Base-by-base conservation (phyloP, 2,329 filamentous ascomycete genomes). In the Ilyonectria robusta region DNA sequence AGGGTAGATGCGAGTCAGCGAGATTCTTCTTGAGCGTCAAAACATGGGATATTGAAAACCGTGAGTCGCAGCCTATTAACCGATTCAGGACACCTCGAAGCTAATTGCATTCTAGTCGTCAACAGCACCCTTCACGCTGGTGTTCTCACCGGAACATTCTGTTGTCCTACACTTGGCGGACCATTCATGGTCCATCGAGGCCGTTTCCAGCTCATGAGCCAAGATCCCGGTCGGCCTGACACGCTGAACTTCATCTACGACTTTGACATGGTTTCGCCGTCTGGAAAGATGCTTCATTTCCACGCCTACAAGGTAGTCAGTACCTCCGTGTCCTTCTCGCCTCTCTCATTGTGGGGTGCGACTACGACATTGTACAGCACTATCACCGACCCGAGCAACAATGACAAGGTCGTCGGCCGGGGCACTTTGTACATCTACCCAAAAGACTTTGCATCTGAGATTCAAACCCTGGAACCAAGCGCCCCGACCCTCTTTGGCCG, bases 231-330 rank as follows among this genome's bases (percentile, higher is more conserved):
- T 65, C 83, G 86, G 0, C 84, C 89, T 0, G 88, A 89, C 19
- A 89, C 87, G 6, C 83, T 83, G 31, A 90, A 88, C 68, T 78
- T 92, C 33, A 86, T 85, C 0, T 92, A 92, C 73, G 85, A 90
- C 72, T 89, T 91, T 66, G 86, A 88, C 70, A 86, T 92, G 84
- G 81, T 81, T 29, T 87, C 87, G 6, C 81, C 85, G 4, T 80
- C 87, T 66, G 87, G 87, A 15, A 80, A 82, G 50, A 81, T 79
- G 54, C 84, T 89, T 51, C 86, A 87, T 65, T 89, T 92, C 74
- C 84, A 89, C 67, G 90, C 89, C 0, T 89, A 87, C 78, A 92
- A 92, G 77, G 82, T 88, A 2, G 84, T 92, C 47, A 86, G 91
- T 76, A 86, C 89, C 4, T 87, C 87, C 0, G 86, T 89, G 0